phyloP scores from a whole-genome alignment of 2,329 filamentous ascomycete genomes.

The Coleophoma cylindrospora region DNA sequence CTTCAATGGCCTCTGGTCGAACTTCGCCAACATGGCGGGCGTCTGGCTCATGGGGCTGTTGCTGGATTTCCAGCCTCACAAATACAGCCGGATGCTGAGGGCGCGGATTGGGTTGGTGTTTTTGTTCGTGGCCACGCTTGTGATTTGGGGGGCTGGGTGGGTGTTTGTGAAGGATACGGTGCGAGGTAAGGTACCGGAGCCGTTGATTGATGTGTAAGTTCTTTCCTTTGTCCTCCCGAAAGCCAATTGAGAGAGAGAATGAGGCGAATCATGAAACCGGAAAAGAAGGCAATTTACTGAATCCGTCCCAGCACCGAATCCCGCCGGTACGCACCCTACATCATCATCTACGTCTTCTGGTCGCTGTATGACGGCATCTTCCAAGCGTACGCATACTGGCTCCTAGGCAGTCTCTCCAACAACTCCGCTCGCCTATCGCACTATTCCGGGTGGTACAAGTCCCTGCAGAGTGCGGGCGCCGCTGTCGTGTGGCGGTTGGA shows the following conservation, averaged over 20 bases:
- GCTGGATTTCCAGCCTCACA: conserved; percentile 48
- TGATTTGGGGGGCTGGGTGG: conserved; percentile 78
- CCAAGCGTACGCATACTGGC: conserved; percentile 87
- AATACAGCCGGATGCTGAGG: conserved; percentile 55
- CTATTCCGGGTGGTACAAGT: conserved; percentile 83
- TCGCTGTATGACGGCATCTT: conserved; percentile 83
- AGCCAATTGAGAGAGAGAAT: no score
- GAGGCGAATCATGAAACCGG: no score
- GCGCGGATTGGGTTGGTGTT: conserved; percentile 57
- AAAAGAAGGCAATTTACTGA: no score
- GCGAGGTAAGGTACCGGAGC: conserved; percentile 30
- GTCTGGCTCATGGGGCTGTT: conserved; percentile 68
- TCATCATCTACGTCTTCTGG: conserved; percentile 85
- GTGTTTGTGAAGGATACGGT: conserved; percentile 58
- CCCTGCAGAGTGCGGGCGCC: conserved; percentile 76
- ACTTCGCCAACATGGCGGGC: conserved; percentile 65
- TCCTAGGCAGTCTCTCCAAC: conserved; percentile 88
- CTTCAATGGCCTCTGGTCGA: conserved; percentile 73
- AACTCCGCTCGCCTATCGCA: conserved; percentile 86
- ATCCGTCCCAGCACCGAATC: conserved; percentile 22
- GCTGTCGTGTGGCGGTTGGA: conserved; percentile 71
- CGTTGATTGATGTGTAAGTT: background rate
- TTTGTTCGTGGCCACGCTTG: conserved; percentile 65
- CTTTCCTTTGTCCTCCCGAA: no score
- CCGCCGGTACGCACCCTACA: conserved; percentile 64